Percentiles rank a stretch among this genome's conserved stretches.
Conservation (phyloP, 345 rosid species). For the Triadica sebifera region DNA sequence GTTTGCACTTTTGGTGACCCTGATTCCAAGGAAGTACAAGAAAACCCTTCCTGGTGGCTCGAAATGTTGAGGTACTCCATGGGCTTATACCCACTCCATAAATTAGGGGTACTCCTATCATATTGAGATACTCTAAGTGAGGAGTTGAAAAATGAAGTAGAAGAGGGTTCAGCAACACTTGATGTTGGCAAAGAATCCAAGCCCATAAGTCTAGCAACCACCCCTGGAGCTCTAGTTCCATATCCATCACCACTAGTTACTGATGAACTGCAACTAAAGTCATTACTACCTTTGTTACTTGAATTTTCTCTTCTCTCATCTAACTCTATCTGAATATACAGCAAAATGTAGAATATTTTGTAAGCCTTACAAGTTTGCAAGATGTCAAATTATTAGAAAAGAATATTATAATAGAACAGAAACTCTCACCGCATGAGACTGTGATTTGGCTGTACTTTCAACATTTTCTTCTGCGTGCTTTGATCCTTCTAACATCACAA, state of each 20-base stretch:
- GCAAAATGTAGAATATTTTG: conserved; percentile 18
- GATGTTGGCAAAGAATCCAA: conserved; percentile 75
- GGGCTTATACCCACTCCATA: conserved; percentile 45
- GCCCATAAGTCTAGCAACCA: conserved; percentile 97
- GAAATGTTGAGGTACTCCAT: conserved; percentile 34
- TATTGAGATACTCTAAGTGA: conserved; percentile 30
- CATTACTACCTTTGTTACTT: conserved; percentile 46
- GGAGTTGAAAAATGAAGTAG: conserved; percentile 35
- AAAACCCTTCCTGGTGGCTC: conserved; percentile 34
- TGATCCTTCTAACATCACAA: conserved; percentile 36
- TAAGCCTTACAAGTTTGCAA: not conserved
- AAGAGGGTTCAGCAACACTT: conserved; percentile 39
- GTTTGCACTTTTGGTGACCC: conserved; percentile 40
- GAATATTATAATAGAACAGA: not conserved
- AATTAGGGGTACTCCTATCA: conserved; percentile 27
- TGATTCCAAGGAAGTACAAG: conserved; percentile 37
- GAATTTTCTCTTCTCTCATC: conserved; percentile 44
- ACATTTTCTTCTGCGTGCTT: conserved; percentile 46
- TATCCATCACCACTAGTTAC: conserved; percentile 63
- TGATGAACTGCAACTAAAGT: conserved; percentile 59
- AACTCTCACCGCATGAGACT: conserved; percentile 44
- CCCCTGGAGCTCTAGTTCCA: conserved; percentile 71
- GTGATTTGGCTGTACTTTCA: conserved; percentile 27
- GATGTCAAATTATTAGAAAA: conserved; percentile 1
- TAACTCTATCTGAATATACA: conserved; percentile 40